Conservation (phyloP, 208 protist species). For the Phytomonas sp. region DNA sequence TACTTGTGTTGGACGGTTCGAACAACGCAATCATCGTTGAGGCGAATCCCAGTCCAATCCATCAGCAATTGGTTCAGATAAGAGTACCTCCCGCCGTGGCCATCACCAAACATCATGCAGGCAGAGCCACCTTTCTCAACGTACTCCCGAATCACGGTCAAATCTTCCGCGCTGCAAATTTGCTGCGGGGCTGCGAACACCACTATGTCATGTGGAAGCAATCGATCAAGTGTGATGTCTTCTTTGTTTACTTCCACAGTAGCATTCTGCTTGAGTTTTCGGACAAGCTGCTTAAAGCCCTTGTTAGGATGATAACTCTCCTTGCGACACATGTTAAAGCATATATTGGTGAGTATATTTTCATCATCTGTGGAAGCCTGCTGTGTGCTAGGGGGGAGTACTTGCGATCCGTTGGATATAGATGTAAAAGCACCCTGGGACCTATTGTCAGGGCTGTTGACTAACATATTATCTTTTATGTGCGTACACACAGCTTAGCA, state of each 20-base stretch:
- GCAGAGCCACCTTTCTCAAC: slow-evolving; percentile 88
- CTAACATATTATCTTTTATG: not conserved
- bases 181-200: slow-evolving; percentile 77
- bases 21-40: slow-evolving; percentile 94
- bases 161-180: slow-evolving; percentile 63
- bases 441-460: not conserved
- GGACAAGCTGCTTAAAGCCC: slow-evolving; percentile 76
- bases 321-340: slow-evolving; percentile 88
- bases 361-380: not conserved
- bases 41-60: slow-evolving; percentile 87
- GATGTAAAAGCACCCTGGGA: not conserved
- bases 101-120: slow-evolving; percentile 87
- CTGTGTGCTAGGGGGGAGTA: not conserved
- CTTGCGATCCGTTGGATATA: not conserved
- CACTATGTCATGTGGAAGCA: slow-evolving; percentile 63
- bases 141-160: slow-evolving; percentile 76
- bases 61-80: slow-evolving; percentile 75
- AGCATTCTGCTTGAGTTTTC: slow-evolving; percentile 65
- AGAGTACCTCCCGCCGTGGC: slow-evolving; percentile 80
- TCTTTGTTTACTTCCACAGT: slow-evolving; percentile 88
- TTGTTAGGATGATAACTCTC: slow-evolving; percentile 86
- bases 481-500: not conserved
- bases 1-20: slow-evolving; percentile 94
- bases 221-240: slow-evolving; percentile 71
- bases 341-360: slow-evolving; percentile 19